Conservation (phyloP, 140 eudicot species). For the Senecio squalidus region DNA sequence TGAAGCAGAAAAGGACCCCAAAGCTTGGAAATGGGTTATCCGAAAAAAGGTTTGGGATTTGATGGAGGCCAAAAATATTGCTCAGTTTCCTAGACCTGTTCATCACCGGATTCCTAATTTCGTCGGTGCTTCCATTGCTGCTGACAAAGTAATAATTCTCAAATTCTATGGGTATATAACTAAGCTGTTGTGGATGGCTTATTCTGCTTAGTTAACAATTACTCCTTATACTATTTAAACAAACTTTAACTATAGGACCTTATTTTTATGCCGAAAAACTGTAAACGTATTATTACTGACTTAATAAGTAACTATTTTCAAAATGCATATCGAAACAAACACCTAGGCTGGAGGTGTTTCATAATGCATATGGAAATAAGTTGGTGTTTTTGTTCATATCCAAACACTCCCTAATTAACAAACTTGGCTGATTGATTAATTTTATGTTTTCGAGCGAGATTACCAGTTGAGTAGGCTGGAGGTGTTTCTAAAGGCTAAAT, state of each 20-base stretch:
- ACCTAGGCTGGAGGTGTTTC: too few species aligned
- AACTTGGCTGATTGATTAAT: too few species aligned
- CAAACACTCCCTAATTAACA: not conserved
- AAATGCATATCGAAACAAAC: slow-evolving; percentile 2
- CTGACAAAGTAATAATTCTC: slow-evolving; percentile 38
- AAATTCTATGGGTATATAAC: too few species aligned
- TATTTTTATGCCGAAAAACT: too few species aligned
- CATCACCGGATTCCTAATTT: slow-evolving; percentile 94
- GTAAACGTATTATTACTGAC: not conserved
- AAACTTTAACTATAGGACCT: too few species aligned
- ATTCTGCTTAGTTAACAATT: too few species aligned
- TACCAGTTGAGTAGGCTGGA: slow-evolving; percentile 70
- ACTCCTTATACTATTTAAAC: too few species aligned
- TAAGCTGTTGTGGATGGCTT: too few species aligned
- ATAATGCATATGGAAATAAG: too few species aligned
- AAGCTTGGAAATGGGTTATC: slow-evolving; percentile 86
- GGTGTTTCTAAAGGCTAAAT: slow-evolving; percentile 62
- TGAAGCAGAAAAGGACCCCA: slow-evolving; percentile 50
- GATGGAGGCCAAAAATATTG: slow-evolving; percentile 80
- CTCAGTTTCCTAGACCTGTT: slow-evolving; percentile 92
- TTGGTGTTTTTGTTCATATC: too few species aligned
- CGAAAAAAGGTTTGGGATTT: slow-evolving; percentile 90
- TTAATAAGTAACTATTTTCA: not conserved
- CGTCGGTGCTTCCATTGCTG: slow-evolving; percentile 65
- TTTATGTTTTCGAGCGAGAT: not conserved